Base-by-base conservation (phyloP, 371 early-diverging fungal species). In the Haplosporangium sp. region DNA sequence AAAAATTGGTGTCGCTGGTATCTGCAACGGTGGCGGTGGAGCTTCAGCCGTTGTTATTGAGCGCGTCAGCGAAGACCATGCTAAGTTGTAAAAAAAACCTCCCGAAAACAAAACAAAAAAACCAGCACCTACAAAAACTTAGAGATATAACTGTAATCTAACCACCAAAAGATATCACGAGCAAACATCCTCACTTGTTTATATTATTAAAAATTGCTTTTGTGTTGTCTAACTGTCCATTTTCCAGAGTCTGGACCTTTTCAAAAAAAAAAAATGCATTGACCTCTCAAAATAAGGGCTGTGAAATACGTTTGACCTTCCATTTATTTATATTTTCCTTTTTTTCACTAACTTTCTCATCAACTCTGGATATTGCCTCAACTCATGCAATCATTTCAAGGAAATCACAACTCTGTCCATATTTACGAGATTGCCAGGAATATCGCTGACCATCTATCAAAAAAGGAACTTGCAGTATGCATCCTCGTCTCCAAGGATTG, bases 1-100 rank as follows among this genome's bases (percentile, higher is more conserved):
- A 53, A 93, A 94, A 81, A 88, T 92, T 72, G 98, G 98, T 62
- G 92, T 90, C 63, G 98, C 99, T 55, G 97, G 90, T 66, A 93
- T 98, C 65, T 98, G 98, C 90, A 98, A 97, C 76, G 98, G 98
- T 71, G 97, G 97, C 19, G 97, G 98, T 65, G 98, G 96, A 75
- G 98, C 97, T 10, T 93, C 96, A 11, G 92, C 98, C 38, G 74
- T 97, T 52, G 91, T 97, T 56, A 91, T 99, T 83, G 94, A 97
- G 82, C 89, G 90, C 61, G 82, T 81, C 40, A 62, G 63, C 47
- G 76, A 71, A 47, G 71, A 75, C 57, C 75, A 81, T 27, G 82
- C 82, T 27, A 74, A 65, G 48, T 47, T 81, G 69, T 81, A 75
- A 69, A 37, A 20, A 59, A 40, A 39, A 39, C 27, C 1, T 27